A percentile compares a stretch with the other conserved stretches of the same genome.
These are phyloP conservation scores for Lactifluus subvellereus DNA, from an alignment of 768 basidiomycete species.

Conservation along the genomic window DNA sequence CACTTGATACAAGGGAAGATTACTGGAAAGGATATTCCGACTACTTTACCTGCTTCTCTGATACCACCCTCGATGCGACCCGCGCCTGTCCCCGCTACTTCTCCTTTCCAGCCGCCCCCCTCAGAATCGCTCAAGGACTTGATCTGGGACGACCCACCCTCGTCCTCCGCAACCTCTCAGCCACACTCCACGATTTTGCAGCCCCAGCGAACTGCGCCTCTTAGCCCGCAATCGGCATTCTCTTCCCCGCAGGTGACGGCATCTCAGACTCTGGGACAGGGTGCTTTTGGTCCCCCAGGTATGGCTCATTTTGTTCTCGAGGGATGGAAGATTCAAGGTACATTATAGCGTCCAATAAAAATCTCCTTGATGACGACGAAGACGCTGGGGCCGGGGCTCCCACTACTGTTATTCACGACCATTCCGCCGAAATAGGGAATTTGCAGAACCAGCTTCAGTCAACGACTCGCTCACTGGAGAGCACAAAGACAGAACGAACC, in stretches of 20 bases:
- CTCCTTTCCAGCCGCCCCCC: slow-evolving; percentile 35
- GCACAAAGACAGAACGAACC: slow-evolving; percentile 58
- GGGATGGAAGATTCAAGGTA: neutral
- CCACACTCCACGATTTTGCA: slow-evolving; percentile 34
- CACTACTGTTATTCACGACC: slow-evolving; percentile 56
- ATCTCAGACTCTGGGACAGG: slow-evolving; percentile 30
- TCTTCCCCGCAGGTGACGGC: slow-evolving; percentile 16
- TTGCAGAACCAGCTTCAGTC: slow-evolving; percentile 78
- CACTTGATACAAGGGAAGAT: slow-evolving; percentile 86
- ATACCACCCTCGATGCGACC: slow-evolving; percentile 78
- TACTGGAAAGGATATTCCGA: slow-evolving; percentile 70
- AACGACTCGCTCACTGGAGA: slow-evolving; percentile 65
- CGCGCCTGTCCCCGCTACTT: slow-evolving; percentile 34
- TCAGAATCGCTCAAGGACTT: slow-evolving; percentile 41
- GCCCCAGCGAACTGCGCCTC: slow-evolving; percentile 14
- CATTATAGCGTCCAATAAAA: slow-evolving; percentile 30
- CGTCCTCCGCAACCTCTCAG: slow-evolving; percentile 32
- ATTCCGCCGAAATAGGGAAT: slow-evolving; percentile 84
- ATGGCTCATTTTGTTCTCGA: slow-evolving; percentile 28
- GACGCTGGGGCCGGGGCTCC: slow-evolving; percentile 39
- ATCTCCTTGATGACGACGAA: slow-evolving; percentile 76
- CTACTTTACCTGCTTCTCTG: slow-evolving; percentile 61
- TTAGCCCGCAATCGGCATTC: slow-evolving; percentile 1
- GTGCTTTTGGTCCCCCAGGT: slow-evolving; percentile 47
- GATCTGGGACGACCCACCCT: slow-evolving; percentile 38